Conservation (phyloP, 2,329 filamentous ascomycete species). For the Delphinella strobiligena region DNA sequence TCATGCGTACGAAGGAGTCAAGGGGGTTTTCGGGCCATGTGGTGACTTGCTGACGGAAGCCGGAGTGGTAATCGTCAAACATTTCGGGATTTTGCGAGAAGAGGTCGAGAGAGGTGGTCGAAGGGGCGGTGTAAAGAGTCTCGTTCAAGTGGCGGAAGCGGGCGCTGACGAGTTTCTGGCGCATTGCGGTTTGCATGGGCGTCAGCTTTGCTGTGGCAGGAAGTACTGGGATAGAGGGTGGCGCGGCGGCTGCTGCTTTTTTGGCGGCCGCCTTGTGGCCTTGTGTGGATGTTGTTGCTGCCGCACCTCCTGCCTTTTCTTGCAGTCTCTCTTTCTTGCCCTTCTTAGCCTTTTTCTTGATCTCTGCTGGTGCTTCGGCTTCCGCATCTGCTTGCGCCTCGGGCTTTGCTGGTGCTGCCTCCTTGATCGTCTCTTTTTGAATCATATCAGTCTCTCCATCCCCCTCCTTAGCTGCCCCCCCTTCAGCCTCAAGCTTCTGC, state of each 20-base stretch:
- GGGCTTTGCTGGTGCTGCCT: slow-evolving; percentile 5
- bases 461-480: slow-evolving; percentile 11
- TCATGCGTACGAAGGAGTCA: slow-evolving; percentile 65
- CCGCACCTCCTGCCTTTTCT: slow-evolving; percentile 1
- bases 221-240: slow-evolving; percentile 18
- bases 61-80: slow-evolving; percentile 92
- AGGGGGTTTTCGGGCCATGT: slow-evolving; percentile 97
- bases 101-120: slow-evolving; percentile 66
- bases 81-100: slow-evolving; percentile 82
- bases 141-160: slow-evolving; percentile 97
- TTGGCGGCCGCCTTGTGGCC: slow-evolving; percentile 26
- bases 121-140: slow-evolving; percentile 87
- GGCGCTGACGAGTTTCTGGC: slow-evolving; percentile 84
- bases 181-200: slow-evolving; percentile 86
- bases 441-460: slow-evolving; percentile 8
- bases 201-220: slow-evolving; percentile 55
- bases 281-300: slow-evolving; percentile 10
- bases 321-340: slow-evolving; percentile 13
- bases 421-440: slow-evolving; percentile 2
- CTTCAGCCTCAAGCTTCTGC: slow-evolving; percentile 17
- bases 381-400: slow-evolving; percentile 4
- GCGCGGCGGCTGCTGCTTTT: slow-evolving; percentile 22
- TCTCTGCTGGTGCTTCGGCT: slow-evolving; percentile 6
- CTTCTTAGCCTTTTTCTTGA: slow-evolving; percentile 12
- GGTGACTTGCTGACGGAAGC: slow-evolving; percentile 88